These are phyloP conservation scores for Xylaria sp. DNA, from an alignment of 2,329 filamentous ascomycete genomes.

Conservation along the genomic window DNA sequence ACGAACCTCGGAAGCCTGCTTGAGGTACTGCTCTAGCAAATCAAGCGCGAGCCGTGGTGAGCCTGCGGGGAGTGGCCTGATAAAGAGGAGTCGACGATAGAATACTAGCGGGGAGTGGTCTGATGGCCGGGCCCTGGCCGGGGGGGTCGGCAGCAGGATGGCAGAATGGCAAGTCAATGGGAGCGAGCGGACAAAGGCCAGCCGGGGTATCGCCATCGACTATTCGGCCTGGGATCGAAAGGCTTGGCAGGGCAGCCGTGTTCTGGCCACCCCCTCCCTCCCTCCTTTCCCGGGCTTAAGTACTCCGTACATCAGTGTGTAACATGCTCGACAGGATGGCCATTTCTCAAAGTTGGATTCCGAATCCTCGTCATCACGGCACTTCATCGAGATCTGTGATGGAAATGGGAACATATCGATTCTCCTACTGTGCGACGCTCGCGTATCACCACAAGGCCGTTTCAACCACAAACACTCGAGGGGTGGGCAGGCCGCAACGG, in stretches of 20 bases:
- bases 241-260: constrained; percentile 40
- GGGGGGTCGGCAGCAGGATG: constrained; percentile 15
- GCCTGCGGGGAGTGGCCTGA: constrained; percentile 33
- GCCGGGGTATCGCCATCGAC: constrained; percentile 45
- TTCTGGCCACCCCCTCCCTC: constrained; percentile 14
- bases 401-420: constrained; percentile 35
- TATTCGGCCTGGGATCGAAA: constrained; percentile 46
- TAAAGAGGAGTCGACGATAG: constrained; percentile 25
- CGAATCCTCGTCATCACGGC: constrained; percentile 38
- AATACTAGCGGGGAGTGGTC: constrained; percentile 35
- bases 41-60: constrained; percentile 18
- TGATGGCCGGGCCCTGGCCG: too few species aligned
- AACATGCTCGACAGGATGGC: constrained; percentile 6
- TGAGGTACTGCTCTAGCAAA: constrained; percentile 15
- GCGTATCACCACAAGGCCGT: too few species aligned
- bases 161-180: constrained; percentile 37
- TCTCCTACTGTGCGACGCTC: constrained; percentile 7
- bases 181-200: constrained; percentile 23
- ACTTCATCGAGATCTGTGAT: constrained; percentile 37
- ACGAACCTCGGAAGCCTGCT: not conserved
- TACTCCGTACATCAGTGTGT: not conserved
- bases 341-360: constrained; percentile 26
- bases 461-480: not conserved
- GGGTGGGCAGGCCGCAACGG: not conserved
- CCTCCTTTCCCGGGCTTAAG: constrained; percentile 4